Conservation (phyloP, 2,329 filamentous ascomycete genomes). For the Botrytis hyacinthi region DNA sequence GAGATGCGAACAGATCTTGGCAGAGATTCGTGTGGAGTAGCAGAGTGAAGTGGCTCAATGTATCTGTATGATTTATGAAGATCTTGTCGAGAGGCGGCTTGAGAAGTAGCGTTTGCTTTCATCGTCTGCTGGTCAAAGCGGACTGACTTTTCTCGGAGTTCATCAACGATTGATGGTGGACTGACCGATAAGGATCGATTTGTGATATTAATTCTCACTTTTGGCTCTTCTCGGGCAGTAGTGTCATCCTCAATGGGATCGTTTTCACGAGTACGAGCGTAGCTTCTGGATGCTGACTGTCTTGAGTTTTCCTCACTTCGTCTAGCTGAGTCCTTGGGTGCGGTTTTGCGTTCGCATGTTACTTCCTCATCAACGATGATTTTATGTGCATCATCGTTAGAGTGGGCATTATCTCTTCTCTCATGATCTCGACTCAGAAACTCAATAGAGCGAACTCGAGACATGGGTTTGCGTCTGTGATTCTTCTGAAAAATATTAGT, state of each 20-base stretch:
- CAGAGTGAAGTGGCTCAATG: background rate
- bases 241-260: background rate
- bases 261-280: background rate
- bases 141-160: background rate
- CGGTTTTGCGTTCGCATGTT: no score
- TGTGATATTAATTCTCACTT: background rate
- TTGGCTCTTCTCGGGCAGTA: background rate
- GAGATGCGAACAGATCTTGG: background rate
- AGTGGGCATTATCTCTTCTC: background rate
- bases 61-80: background rate
- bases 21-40: background rate
- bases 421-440: background rate
- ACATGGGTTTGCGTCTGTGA: background rate
- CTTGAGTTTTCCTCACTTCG: background rate
- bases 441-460: conserved; percentile 1
- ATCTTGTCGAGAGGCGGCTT: background rate
- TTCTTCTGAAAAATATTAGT: background rate
- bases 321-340: background rate
- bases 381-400: background rate
- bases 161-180: background rate
- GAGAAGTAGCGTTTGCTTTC: background rate
- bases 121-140: background rate
- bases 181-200: background rate
- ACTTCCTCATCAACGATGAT: conserved; percentile 1
- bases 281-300: background rate